Evolutionary conservation across 371 early-diverging fungal genomes (phyloP), one percentile per base, ranked within the genome.

Genomic region (Amoeboaphelidium occidentale): DNA sequence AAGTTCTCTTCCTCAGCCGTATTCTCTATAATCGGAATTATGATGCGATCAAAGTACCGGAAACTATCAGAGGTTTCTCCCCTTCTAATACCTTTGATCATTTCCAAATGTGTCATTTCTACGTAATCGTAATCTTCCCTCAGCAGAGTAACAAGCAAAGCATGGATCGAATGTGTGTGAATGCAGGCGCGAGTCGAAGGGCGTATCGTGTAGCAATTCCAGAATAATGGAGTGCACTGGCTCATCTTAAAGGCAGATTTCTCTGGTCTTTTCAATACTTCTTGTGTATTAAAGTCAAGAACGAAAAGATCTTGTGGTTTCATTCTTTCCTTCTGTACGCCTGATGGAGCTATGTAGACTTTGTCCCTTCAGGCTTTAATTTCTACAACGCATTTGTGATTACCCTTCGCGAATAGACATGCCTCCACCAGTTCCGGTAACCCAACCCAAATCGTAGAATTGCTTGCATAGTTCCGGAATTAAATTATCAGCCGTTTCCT

Each of bases 321-420:
- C 55, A 94, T 85, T 49, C 91, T 74, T 59, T 94, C 92, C 63
- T 92, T 94, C 64, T 92, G 91, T 3, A 94, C 91, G 26, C 93
- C 85, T 26, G 84, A 83, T 6, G 92, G 91, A 6, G 93, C 91
- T 46, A 92, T 77, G 58, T 81, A 91, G 22, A 86, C 79, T 27
- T 69, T 57, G 25, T 79, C 73, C 45, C 77, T 77, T 58, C 3
- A 21, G 6, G 27, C 39, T 23, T 41, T 26, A 14, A 12, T 43
- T 21, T n/a, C 25, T 46, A 44, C 2, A 23, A 22, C 48, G 42
- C 21, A 22, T 4, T 6, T 45, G 14, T 27, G 23, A 58, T 61
- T 76, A 76, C 77, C 67, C 77, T 47, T 73, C 61, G 50, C 79
- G 71, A 53, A 91, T 86, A 56, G 86, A 80, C 51, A 90, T 88